Evolutionary conservation across 148 eudicot genomes (phyloP).

Genomic region (Rhododendron mucronatum): DNA sequence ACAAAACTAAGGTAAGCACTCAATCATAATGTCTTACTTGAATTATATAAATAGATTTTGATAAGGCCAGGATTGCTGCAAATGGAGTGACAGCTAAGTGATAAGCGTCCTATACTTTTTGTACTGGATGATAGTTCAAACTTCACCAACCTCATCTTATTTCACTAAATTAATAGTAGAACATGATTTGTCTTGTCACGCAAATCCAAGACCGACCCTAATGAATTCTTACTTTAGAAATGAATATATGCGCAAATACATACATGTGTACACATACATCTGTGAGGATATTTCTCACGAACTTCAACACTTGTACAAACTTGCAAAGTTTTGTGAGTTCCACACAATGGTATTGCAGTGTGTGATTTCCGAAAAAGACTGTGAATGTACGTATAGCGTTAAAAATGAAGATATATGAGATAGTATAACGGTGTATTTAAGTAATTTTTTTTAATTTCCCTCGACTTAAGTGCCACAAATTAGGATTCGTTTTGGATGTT

Average conservation of each 20-base stretch:
- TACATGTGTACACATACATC: not conserved
- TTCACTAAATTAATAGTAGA: too few relatives aligned
- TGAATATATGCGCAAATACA: too few relatives aligned
- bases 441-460: not conserved
- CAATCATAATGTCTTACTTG: not conserved
- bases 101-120: too few relatives aligned
- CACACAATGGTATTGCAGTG: not conserved
- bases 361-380: not conserved
- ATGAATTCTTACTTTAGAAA: not conserved
- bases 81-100: too few relatives aligned
- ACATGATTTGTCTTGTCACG: too few relatives aligned
- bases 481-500: too few relatives aligned
- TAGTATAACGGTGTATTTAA: too few relatives aligned
- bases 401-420: too few relatives aligned
- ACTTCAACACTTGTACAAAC: not conserved
- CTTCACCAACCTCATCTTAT: too few relatives aligned
- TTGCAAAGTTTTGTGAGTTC: not conserved
- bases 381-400: not conserved
- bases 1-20: conserved; percentile 25
- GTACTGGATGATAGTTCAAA: too few relatives aligned
- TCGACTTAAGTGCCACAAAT: not conserved
- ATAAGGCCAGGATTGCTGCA: not conserved
- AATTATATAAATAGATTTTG: not conserved
- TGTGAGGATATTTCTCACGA: not conserved
- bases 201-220: not conserved